Evolutionary conservation across 2,329 filamentous ascomycete genomes (phyloP).

Genomic region (Coniochaeta prunicola): DNA sequence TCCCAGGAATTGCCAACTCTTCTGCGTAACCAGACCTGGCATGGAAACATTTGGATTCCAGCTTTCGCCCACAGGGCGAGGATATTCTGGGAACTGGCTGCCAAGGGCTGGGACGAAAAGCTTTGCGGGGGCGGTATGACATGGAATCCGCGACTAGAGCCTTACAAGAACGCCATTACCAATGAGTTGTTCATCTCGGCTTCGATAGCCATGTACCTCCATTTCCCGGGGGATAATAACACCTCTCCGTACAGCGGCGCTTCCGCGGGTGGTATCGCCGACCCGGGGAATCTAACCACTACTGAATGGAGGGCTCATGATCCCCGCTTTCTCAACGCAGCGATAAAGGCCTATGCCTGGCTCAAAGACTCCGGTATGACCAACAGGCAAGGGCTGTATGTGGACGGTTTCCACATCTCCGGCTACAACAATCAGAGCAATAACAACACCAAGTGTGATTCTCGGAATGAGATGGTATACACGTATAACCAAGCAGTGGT

Average conservation of each 20-base stretch:
- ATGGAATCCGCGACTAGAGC: slow-evolving; percentile 73
- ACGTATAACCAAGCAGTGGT: slow-evolving; percentile 95
- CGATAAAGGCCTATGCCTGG: slow-evolving; percentile 75
- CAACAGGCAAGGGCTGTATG: slow-evolving; percentile 65
- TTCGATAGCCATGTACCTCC: slow-evolving; percentile 80
- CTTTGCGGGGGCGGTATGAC: slow-evolving; percentile 84
- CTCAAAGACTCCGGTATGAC: slow-evolving; percentile 74
- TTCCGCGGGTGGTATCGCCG: slow-evolving; percentile 8
- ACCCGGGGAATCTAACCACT: slow-evolving; percentile 26
- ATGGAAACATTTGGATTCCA: slow-evolving; percentile 67
- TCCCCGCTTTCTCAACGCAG: slow-evolving; percentile 62
- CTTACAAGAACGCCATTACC: slow-evolving; percentile 96
- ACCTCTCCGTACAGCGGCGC: slow-evolving; percentile 52
- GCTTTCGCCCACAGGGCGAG: slow-evolving; percentile 77
- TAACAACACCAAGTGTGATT: slow-evolving; percentile 68
- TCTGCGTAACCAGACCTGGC: slow-evolving; percentile 50
- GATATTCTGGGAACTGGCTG: slow-evolving; percentile 77
- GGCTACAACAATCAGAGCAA: slow-evolving; percentile 51
- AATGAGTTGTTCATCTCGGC: slow-evolving; percentile 85
- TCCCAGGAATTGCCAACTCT: slow-evolving; percentile 18
- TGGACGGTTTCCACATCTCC: slow-evolving; percentile 82
- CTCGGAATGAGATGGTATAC: slow-evolving; percentile 81
- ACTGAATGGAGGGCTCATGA: slow-evolving; percentile 33
- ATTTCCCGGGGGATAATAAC: slow-evolving; percentile 77
- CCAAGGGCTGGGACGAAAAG: slow-evolving; percentile 70